Evolutionary conservation across 202 grass and related monocot genomes (phyloP), one percentile per base, ranked within the genome.

Genomic region (Cymbopogon flexuosus): DNA sequence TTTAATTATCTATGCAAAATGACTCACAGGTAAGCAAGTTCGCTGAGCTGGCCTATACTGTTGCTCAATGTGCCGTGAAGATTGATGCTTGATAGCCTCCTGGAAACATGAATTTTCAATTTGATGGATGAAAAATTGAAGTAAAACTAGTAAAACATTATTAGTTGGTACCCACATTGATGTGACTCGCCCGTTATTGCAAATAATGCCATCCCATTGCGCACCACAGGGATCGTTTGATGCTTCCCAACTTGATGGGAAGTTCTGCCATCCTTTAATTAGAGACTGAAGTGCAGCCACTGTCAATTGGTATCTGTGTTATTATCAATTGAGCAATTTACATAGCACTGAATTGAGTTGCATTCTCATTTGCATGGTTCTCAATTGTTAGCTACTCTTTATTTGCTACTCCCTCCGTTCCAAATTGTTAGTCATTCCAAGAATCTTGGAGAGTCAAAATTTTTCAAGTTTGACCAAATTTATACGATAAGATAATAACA

Each of bases 171-270:
- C 94, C 84, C 84, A 97, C 95, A 97, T 8, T 69, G 68, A 61
- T 79, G 69, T 93, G 24, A 97, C 82, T 76, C 86, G 87, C 47
- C 62, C 80, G 16, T 82, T 77, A 47, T 3, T 31, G 78, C 95
- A 97, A 18, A 31, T 24, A 85, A 97, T 80, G 42, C 95, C 95
- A 63, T 91, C 92, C 95, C 95, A 94, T 54, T n/a, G 77, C 56
- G 46, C 51, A 35, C 78, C 84, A 51, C 92, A 97, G 45, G 92
- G 92, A 73, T 94, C 92, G 36, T 63, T 59, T 31, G 91, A 88
- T 35, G 70, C 52, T 64, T 84, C 75, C 92, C 95, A 97, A 70
- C 8, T 93, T 86, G 91, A 77, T 73, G 92, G 95, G 63, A 81
- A 62, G 77, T 92, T 84, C 75, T 90, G 76, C 92, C 95, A 97